phyloP scores from a whole-genome alignment of 306 rosid species.

The Albizia julibrissin region DNA sequence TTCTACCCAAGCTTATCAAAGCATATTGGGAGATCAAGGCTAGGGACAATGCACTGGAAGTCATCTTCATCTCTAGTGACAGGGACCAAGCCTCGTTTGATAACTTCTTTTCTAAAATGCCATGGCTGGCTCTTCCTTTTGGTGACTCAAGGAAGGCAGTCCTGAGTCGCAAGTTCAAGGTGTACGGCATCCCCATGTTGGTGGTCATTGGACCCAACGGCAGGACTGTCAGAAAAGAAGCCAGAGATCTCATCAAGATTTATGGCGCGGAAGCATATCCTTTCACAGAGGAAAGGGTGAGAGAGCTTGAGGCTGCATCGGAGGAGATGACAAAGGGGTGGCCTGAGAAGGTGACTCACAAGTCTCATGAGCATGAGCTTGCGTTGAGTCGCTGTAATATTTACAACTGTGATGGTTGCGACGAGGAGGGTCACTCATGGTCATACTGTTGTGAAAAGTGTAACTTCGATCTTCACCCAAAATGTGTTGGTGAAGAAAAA shows the following conservation, averaged over 20 bases:
- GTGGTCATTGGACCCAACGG: conserved; percentile 71
- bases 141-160: conserved; percentile 68
- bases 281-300: conserved; percentile 56
- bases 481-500: conserved; percentile 54
- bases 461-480: conserved; percentile 69
- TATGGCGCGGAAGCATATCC: conserved; percentile 79
- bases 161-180: conserved; percentile 58
- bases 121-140: conserved; percentile 84
- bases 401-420: conserved; percentile 50
- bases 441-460: conserved; percentile 64
- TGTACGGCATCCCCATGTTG: conserved; percentile 62
- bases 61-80: conserved; percentile 76
- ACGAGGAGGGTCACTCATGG: conserved; percentile 48
- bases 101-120: conserved; percentile 68
- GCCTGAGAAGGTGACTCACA: conserved; percentile 59
- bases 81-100: conserved; percentile 62
- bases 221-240: conserved; percentile 62
- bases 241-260: conserved; percentile 38
- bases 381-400: conserved; percentile 35
- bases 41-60: conserved; percentile 59
- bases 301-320: conserved; percentile 46
- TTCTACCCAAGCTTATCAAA: conserved; percentile 66
- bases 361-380: conserved; percentile 63
- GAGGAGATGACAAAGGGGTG: conserved; percentile 65
- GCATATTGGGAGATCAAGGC: conserved; percentile 66